A percentile compares a stretch with the other conserved stretches of the same genome.
Evolutionary conservation across 78 protist genomes (phyloP).

Genomic region (Dictyostelium firmibasis): DNA sequence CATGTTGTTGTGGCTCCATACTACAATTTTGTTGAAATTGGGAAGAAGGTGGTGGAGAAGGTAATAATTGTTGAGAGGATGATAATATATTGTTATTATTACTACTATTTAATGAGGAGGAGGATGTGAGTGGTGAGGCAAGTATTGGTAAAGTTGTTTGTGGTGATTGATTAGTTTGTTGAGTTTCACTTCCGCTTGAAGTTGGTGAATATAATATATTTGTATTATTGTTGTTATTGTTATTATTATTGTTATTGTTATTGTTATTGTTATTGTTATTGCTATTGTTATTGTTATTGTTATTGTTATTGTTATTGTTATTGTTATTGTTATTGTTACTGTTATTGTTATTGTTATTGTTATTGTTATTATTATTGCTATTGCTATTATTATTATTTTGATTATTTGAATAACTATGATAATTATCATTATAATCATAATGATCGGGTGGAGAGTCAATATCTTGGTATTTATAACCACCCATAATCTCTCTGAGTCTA

Average conservation of each 20-base stretch:
- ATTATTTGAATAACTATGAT: not conserved
- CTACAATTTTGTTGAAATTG: not conserved
- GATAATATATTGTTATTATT: not conserved
- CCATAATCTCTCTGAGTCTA: not conserved
- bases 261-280: not conserved
- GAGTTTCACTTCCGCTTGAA: not conserved
- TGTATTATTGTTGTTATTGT: not conserved
- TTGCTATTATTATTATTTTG: not conserved
- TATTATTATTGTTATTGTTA: not conserved
- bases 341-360: not conserved
- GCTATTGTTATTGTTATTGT: not conserved
- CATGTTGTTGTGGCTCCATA: not conserved
- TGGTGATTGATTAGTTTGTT: not conserved
- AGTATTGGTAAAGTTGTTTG: not conserved
- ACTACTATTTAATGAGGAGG: not conserved
- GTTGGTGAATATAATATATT: not conserved
- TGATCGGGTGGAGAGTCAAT: not conserved
- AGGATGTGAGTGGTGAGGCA: not conserved
- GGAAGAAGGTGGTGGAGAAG: not conserved
- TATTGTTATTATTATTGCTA: not conserved
- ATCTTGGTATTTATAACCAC: conserved; percentile 9
- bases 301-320: not conserved
- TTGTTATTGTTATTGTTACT: not conserved
- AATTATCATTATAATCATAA: not conserved
- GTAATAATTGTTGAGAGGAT: not conserved